phyloP scores from a whole-genome alignment of 1,139 yeast genomes.

The Geotrichum macrosporum region DNA sequence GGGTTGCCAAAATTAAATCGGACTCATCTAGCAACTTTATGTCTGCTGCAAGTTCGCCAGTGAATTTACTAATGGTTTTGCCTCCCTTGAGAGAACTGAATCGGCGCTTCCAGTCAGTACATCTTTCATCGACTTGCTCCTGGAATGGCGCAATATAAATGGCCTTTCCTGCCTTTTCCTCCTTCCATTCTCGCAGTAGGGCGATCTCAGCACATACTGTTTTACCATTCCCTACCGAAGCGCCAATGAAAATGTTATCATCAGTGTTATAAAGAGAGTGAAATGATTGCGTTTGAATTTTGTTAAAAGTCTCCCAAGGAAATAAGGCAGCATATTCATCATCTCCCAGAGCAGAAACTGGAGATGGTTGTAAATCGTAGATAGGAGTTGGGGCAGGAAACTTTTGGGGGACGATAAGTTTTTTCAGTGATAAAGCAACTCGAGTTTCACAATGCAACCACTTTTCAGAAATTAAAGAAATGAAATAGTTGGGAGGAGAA shows the following conservation, averaged over 20 bases:
- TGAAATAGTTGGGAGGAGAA: slow-evolving; percentile 71
- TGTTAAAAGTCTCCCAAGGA: slow-evolving; percentile 55
- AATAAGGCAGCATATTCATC: slow-evolving; percentile 43
- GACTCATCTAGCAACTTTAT: slow-evolving; percentile 50
- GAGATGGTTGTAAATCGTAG: slow-evolving; percentile 48
- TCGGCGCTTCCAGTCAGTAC: slow-evolving; percentile 50
- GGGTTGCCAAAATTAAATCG: slow-evolving; percentile 74
- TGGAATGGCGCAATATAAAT: slow-evolving; percentile 64
- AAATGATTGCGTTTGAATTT: slow-evolving; percentile 68
- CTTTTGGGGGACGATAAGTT: slow-evolving; percentile 60
- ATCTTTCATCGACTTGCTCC: slow-evolving; percentile 47
- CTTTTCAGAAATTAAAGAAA: slow-evolving; percentile 67
- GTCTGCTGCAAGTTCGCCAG: slow-evolving; percentile 59
- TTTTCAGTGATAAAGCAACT: slow-evolving; percentile 55
- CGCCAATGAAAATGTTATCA: slow-evolving; percentile 61
- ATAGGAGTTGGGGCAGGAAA: slow-evolving; percentile 60
- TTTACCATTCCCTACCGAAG: slow-evolving; percentile 74
- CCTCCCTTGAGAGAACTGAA: slow-evolving; percentile 41
- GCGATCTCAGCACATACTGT: slow-evolving; percentile 71
- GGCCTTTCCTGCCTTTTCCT: slow-evolving; percentile 34
- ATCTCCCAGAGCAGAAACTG: slow-evolving; percentile 47
- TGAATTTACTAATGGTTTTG: slow-evolving; percentile 48
- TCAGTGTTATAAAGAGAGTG: slow-evolving; percentile 55
- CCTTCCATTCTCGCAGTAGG: slow-evolving; percentile 58
- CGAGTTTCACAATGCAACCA: slow-evolving; percentile 78